A percentile compares a stretch with the other conserved stretches of the same genome.
Conservation (phyloP, 2,329 filamentous ascomycete genomes). For the Thielaviopsis euricoi region DNA sequence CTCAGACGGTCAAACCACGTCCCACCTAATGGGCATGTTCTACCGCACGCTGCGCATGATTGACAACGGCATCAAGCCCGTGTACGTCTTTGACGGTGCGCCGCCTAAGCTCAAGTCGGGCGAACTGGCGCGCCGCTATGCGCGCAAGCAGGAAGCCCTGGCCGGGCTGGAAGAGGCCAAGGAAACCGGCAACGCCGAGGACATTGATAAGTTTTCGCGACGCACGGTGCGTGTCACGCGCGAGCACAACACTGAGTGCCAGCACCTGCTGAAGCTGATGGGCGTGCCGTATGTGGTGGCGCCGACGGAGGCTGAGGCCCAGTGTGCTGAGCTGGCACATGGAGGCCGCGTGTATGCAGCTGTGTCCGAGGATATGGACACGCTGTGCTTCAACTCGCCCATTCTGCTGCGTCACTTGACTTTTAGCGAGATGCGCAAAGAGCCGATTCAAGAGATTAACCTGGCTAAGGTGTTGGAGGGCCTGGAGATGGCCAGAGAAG, state of each 20-base stretch:
- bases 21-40: conserved; percentile 98
- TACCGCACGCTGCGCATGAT: conserved; percentile 97
- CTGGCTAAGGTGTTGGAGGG: conserved; percentile 76
- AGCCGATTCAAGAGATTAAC: conserved; percentile 91
- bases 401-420: conserved; percentile 86
- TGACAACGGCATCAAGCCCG: conserved; percentile 95
- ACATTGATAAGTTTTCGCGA: conserved; percentile 95
- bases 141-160: conserved; percentile 82
- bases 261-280: conserved; percentile 82
- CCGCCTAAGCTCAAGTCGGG: conserved; percentile 96
- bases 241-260: conserved; percentile 93
- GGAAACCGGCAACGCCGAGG: conserved; percentile 88
- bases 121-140: conserved; percentile 88
- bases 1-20: conserved; percentile 90
- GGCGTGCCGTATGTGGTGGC: conserved; percentile 89
- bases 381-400: conserved; percentile 83
- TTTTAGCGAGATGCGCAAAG: conserved; percentile 92
- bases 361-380: conserved; percentile 98
- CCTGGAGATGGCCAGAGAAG: conserved; percentile 69
- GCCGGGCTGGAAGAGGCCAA: conserved; percentile 89
- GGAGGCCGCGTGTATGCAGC: conserved; percentile 94
- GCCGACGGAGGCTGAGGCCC: conserved; percentile 91
- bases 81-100: conserved; percentile 95
- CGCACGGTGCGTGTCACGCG: conserved; percentile 87
- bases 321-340: conserved; percentile 77